phyloP scores from a whole-genome alignment of 345 rosid genomes.

The Salix koriyanagi region DNA sequence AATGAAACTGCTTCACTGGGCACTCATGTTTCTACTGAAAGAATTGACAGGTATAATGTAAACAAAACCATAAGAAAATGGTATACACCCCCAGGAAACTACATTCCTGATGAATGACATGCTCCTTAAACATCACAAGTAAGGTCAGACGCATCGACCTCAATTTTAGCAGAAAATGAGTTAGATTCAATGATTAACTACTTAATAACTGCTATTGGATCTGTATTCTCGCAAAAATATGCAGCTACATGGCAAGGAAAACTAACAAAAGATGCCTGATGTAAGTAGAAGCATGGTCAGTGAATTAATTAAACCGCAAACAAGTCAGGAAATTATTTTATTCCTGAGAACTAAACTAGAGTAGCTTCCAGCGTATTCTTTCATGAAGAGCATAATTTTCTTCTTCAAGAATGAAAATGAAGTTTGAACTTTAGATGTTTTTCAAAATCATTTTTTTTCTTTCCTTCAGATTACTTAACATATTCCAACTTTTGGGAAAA shows the following conservation, averaged over 20 bases:
- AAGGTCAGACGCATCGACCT: background rate
- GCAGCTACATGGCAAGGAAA: background rate
- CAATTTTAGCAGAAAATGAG: background rate
- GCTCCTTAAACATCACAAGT: background rate
- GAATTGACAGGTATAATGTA: background rate
- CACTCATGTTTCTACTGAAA: background rate
- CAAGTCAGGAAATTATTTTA: too few species aligned
- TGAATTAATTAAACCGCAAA: background rate
- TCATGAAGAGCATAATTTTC: too few species aligned
- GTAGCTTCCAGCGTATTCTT: too few species aligned
- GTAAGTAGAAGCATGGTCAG: background rate
- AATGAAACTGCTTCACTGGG: background rate
- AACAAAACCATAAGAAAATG: background rate
- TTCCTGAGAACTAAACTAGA: too few species aligned
- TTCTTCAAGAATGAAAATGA: too few species aligned
- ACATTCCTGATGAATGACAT: background rate
- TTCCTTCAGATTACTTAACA: background rate
- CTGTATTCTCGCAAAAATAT: too few species aligned
- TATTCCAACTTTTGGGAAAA: background rate
- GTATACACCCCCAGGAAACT: constrained; percentile 4
- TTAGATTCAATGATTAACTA: background rate
- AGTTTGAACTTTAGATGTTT: background rate
- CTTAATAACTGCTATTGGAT: background rate
- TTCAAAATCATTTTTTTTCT: too few species aligned
- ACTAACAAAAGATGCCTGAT: background rate